Evolutionary conservation across 78 protist genomes (phyloP), one percentile per base, ranked within the genome.

Genomic region (Guillardia theta): DNA sequence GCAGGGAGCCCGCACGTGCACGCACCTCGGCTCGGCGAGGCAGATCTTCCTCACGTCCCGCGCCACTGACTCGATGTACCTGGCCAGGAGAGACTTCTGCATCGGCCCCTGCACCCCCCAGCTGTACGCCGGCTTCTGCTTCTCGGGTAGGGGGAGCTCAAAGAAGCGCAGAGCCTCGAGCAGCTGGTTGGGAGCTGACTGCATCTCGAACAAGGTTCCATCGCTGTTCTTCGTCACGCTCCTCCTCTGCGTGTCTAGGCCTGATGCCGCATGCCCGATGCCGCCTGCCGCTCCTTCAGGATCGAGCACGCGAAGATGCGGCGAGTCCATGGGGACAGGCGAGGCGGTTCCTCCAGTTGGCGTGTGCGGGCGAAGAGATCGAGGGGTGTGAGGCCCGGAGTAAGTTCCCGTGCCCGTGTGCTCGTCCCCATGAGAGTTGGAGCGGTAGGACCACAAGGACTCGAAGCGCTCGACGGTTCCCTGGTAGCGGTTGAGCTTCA

Each of bases 1-100:
- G 18, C 39, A 22, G 33, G 96, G 96, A 46, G 83, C 83, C 10
- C 41, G 83, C 83, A 70, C 83, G 83, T 70, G 83, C 33, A 70
- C 83, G 83, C 83, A 70, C 83, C 83, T 36, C 33, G 83, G 83
- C 83, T 70, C 83, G 41, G 83, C 83, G 21, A 70, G 83, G 41
- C 83, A 70, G 46, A 70, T 15, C 41, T 70, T 70, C 83, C 83
- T 12, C 83, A 70, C 83, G 6, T 70, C 83, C 33, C 41, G 6
- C 1, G 83, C 83, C 41, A 70, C 83, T 22, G 83, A 15, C 45
- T 70, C 36, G 41, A 70, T 70, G 41, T 70, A 70, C 21, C 83
- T 36, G 46, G 83, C 83, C 27, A 70, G 83, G n/a, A 70, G 41
- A 12, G n/a, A 43, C 9, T 36, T 36, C 33, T 33, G 83, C 45